Evolutionary conservation across 2,329 filamentous ascomycete species (phyloP).

Genomic region (Talaromyces sp.): DNA sequence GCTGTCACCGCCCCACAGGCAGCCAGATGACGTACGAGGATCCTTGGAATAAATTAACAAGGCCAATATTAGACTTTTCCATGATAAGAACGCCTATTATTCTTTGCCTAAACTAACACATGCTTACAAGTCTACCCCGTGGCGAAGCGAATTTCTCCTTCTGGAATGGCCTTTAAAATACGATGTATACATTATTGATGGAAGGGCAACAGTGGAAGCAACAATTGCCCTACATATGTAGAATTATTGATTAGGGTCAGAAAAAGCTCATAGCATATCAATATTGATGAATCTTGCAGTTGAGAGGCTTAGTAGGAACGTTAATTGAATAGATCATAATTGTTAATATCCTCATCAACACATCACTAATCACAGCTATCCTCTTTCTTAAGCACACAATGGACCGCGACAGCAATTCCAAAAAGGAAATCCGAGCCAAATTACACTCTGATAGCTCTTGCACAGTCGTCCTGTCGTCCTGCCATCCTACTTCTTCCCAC

Average conservation of each 20-base stretch:
- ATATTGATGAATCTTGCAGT: too few relatives aligned
- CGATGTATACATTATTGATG: not conserved
- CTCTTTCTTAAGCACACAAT: not conserved
- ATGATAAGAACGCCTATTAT: not conserved
- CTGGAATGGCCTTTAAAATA: not conserved
- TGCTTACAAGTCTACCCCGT: not conserved
- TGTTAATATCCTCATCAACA: not conserved
- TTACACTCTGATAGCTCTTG: not conserved
- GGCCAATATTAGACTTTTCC: not conserved
- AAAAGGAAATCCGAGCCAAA: not conserved
- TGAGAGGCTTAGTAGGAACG: not conserved
- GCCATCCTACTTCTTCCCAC: not conserved
- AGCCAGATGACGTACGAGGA: not conserved
- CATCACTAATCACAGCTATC: not conserved
- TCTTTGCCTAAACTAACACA: not conserved
- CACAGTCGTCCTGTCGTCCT: not conserved
- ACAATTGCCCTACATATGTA: too few relatives aligned
- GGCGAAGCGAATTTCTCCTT: not conserved
- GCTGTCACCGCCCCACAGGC: not conserved
- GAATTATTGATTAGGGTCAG: too few relatives aligned
- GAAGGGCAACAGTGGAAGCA: not conserved
- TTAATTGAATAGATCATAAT: not conserved
- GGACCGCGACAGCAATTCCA: not conserved
- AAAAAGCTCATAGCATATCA: not conserved
- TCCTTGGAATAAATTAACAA: not conserved